These are phyloP conservation scores for Boletus sp. DNA, from an alignment of 768 basidiomycete genomes.

Conservation along the genomic window DNA sequence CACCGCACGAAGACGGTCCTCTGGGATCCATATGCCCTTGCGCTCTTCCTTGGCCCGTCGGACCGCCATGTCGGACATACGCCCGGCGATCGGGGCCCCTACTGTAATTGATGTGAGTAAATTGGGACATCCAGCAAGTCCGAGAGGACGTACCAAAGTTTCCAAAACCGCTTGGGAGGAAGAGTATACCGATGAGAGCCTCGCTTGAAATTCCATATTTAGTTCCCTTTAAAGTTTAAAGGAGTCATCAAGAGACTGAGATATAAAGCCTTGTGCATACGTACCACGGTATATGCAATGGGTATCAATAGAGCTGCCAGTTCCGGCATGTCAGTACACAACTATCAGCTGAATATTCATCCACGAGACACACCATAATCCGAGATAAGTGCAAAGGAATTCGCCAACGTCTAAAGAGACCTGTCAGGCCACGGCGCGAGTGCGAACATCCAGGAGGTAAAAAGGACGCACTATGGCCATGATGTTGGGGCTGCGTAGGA, in stretches of 20 bases:
- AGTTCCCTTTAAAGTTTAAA: constrained; percentile 53
- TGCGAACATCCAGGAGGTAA: not conserved
- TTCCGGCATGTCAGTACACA: not conserved
- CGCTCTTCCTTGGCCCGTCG: constrained; percentile 46
- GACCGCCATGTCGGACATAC: constrained; percentile 55
- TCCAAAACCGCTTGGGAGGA: constrained; percentile 29
- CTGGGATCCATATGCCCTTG: constrained; percentile 60
- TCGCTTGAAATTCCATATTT: constrained; percentile 27
- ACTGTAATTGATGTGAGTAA: not conserved
- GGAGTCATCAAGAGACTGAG: not conserved
- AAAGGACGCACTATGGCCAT: constrained; percentile 46
- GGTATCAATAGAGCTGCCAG: constrained; percentile 40
- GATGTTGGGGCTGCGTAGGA: constrained; percentile 62
- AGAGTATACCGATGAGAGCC: constrained; percentile 21
- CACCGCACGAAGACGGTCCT: constrained; percentile 62
- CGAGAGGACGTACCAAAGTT: constrained; percentile 17
- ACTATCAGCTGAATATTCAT: not conserved
- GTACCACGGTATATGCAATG: too few relatives aligned
- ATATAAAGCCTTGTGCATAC: constrained; percentile 10
- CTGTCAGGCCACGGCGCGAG: not conserved
- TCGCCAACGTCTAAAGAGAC: constrained; percentile 41
- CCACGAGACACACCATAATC: constrained; percentile 34
- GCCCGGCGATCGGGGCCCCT: constrained; percentile 63
- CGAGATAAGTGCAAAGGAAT: constrained; percentile 27
- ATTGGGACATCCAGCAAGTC: not conserved